Evolutionary conservation across 345 rosid species (phyloP), one percentile per base, ranked within the genome.

Genomic region (Murraya koenigii): DNA sequence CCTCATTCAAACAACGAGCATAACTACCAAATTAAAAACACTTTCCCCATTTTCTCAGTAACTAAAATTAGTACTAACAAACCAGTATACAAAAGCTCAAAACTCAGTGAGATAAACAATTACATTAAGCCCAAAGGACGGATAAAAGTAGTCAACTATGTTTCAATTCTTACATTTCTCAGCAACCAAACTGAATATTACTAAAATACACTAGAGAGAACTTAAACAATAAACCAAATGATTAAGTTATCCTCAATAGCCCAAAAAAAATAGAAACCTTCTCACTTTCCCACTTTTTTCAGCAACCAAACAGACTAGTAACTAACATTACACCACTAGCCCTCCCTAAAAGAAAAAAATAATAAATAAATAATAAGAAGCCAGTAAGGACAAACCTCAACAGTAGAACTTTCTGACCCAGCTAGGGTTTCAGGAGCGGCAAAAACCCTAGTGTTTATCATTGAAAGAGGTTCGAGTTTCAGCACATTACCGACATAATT

Each of bases 351-450:
- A 22, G 74, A n/a, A n/a, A n/a, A n/a, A n/a, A n/a, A n/a, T n/a
- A 47, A 62, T 19, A 5, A 72, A 13, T 60, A 35, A 66, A 8
- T 47, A 60, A 78, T 36, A 23, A 30, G 23, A 3, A 56, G 28
- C 52, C 65, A 66, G 17, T 20, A 19, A 36, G 55, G 47, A 69
- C 77, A 62, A 75, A 92, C 95, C 92, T 86, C 86, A 38, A 80
- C 69, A 62, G 76, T 65, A 36, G 82, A 85, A 78, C 87, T 79
- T 54, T 78, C 84, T 58, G 90, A 68, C 26, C 68, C 92, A 25
- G 87, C 90, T 59, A 87, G 71, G 66, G 78, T 84, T 71, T 94
- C 97, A 6, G 93, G 88, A 72, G 92, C 88, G 1, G 95, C 92
- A 75, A 84, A 87, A 74, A 87, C 80, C 86, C 80, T 90, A 28